Evolutionary conservation across 495 filamentous ascomycete genomes (phyloP).

Genomic region (Aspergillus bertholletiae): DNA sequence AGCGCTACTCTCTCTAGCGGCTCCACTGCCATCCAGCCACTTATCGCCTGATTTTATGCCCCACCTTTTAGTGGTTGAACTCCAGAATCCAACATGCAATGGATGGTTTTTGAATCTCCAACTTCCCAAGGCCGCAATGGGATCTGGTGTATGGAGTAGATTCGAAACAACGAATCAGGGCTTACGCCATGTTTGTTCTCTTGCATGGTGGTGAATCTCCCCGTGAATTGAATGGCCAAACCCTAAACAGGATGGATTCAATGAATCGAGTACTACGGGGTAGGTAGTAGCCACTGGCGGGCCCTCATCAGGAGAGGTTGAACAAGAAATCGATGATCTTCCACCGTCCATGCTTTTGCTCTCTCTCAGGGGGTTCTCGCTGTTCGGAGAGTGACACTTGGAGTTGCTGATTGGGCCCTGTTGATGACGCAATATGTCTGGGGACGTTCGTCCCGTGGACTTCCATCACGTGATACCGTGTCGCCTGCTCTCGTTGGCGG

Average conservation of each 20-base stretch:
- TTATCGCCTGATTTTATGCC: constrained; percentile 19
- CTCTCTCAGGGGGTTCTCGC: constrained; percentile 10
- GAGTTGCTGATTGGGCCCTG: constrained; percentile 14
- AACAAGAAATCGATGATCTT: constrained; percentile 1
- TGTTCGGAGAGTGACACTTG: constrained; percentile 6
- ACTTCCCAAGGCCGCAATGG: background rate
- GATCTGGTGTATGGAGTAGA: constrained; percentile 9
- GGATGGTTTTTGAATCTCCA: background rate
- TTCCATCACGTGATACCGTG: constrained; percentile 15
- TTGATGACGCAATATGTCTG: constrained; percentile 21
- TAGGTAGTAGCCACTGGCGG: background rate
- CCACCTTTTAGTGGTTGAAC: background rate
- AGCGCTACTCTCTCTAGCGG: constrained; percentile 6
- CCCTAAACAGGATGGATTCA: background rate
- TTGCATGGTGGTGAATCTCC: constrained; percentile 10
- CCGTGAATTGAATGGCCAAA: background rate
- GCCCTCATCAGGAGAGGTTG: background rate
- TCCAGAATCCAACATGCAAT: background rate
- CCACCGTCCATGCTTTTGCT: background rate
- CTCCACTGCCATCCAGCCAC: constrained; percentile 19
- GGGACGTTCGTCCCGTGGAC: constrained; percentile 9
- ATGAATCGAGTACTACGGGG: too few species aligned
- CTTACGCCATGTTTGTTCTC: constrained; percentile 1
- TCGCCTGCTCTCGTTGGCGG: constrained; percentile 7
- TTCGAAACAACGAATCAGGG: constrained; percentile 6